These are phyloP conservation scores for Leptographium flavum DNA, from an alignment of 2,329 filamentous ascomycete species.

Conservation along the genomic window DNA sequence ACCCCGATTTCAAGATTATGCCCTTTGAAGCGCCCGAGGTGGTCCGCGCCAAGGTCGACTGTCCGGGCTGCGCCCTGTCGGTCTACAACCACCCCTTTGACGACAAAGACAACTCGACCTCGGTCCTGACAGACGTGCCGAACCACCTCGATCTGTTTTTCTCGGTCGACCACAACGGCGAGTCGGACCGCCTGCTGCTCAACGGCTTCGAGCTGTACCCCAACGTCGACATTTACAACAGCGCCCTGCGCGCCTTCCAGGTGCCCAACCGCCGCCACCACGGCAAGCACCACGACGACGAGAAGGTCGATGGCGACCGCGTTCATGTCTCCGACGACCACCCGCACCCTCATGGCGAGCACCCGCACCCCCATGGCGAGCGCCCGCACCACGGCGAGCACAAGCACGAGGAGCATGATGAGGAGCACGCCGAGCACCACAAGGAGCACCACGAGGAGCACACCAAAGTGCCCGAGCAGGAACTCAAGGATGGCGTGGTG, in stretches of 20 bases:
- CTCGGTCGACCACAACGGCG: slow-evolving; percentile 29
- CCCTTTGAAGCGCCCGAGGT: background rate
- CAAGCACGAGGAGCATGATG: background rate
- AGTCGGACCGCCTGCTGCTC: slow-evolving; percentile 33
- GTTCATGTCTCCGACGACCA: too few species aligned
- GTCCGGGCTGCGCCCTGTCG: slow-evolving; percentile 33
- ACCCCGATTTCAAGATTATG: background rate
- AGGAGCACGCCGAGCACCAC: background rate
- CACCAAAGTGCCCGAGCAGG: too few species aligned
- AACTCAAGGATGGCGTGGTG: slow-evolving; percentile 7
- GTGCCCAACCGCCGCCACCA: slow-evolving; percentile 19
- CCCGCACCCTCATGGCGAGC: slow-evolving; percentile 4
- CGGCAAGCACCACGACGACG: slow-evolving; percentile 15
- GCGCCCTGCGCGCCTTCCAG: slow-evolving; percentile 30
- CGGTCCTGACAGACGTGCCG: slow-evolving; percentile 13
- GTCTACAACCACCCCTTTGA: background rate
- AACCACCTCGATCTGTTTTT: slow-evolving; percentile 40
- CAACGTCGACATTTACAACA: slow-evolving; percentile 29
- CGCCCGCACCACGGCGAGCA: background rate
- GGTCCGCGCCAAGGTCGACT: slow-evolving; percentile 27
- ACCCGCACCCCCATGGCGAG: background rate
- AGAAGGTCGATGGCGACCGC: slow-evolving; percentile 9
- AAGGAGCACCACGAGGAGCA: slow-evolving; percentile 16
- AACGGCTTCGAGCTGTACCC: slow-evolving; percentile 50
- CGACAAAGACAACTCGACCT: slow-evolving; percentile 12